Conservation (phyloP, 2,329 filamentous ascomycete species). For the Chalaropsis ovoidea region DNA sequence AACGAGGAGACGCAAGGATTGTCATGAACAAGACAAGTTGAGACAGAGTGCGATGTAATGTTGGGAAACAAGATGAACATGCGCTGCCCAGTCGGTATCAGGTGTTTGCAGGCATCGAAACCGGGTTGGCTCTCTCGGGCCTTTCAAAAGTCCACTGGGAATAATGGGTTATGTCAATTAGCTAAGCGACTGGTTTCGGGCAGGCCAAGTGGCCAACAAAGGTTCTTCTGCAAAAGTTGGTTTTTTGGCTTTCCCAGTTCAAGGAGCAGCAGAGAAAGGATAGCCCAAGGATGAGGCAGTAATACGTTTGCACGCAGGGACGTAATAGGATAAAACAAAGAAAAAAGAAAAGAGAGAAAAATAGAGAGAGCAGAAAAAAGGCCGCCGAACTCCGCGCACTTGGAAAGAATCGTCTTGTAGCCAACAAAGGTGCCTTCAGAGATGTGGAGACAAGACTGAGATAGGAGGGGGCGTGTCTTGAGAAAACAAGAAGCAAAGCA, state of each 20-base stretch:
- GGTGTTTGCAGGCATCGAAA: neutral
- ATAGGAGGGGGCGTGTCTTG: neutral
- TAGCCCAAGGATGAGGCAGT: neutral
- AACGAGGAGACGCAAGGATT: neutral
- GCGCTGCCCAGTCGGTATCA: neutral
- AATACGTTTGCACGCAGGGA: conserved; percentile 7
- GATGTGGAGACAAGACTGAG: neutral
- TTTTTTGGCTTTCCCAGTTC: neutral
- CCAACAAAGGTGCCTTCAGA: neutral
- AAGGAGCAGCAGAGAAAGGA: neutral
- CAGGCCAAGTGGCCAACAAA: conserved; percentile 11
- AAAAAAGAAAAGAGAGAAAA: neutral
- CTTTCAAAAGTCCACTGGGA: conserved; percentile 9
- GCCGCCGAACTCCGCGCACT: neutral
- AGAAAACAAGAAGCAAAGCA: neutral
- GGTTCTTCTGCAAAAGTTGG: conserved; percentile 1
- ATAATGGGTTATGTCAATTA: neutral
- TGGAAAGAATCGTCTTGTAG: neutral
- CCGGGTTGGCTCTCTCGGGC: neutral
- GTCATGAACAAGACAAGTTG: neutral
- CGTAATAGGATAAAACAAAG: conserved; percentile 10
- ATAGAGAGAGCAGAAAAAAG: conserved; percentile 9
- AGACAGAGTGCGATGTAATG: neutral
- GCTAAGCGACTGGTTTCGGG: conserved; percentile 6
- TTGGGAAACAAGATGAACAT: neutral